Percentiles rank a stretch among this genome's conserved stretches.
Conservation (phyloP, 371 early-diverging fungal genomes). For the Choanephora cucurbitarum region DNA sequence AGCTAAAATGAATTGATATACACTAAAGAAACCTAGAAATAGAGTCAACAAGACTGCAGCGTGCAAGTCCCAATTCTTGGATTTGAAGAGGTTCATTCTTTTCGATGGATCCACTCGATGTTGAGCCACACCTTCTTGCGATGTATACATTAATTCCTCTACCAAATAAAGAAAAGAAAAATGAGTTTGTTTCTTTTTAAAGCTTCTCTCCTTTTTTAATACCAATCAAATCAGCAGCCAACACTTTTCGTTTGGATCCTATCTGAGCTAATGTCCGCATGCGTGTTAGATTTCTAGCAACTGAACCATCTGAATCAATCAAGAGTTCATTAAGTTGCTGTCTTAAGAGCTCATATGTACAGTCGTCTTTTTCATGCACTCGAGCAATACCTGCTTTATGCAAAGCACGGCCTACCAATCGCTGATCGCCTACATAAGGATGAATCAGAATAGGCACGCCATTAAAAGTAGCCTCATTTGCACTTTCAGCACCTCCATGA, state of each 20-base stretch:
- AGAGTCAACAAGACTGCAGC: not conserved
- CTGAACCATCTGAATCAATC: slow-evolving; percentile 2
- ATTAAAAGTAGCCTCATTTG: slow-evolving; percentile 31
- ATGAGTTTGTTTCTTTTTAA: not conserved
- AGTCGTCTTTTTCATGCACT: not conserved
- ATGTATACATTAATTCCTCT: slow-evolving; percentile 17
- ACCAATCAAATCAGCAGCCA: slow-evolving; percentile 18
- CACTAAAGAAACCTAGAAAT: not conserved
- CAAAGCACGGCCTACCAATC: slow-evolving; percentile 8
- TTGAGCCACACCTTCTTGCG: slow-evolving; percentile 3
- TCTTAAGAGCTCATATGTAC: slow-evolving; percentile 3
- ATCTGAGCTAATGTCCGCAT: slow-evolving; percentile 18
- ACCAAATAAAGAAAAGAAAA: not conserved
- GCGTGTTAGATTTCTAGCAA: slow-evolving; percentile 11
- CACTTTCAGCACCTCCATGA: slow-evolving; percentile 42
- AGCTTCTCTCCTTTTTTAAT: not conserved
- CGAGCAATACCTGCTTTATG: slow-evolving; percentile 14
- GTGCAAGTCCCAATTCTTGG: slow-evolving; percentile 14
- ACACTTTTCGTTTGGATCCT: slow-evolving; percentile 8
- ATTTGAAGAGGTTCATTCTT: slow-evolving; percentile 4
- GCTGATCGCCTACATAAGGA: slow-evolving; percentile 42
- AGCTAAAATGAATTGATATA: not conserved
- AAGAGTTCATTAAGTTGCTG: slow-evolving; percentile 4
- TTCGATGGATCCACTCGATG: slow-evolving; percentile 11
- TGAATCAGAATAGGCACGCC: slow-evolving; percentile 27